Percentiles rank a stretch among this genome's conserved stretches.
These are phyloP conservation scores for Dactylellina parvicollis DNA, from an alignment of 2,329 filamentous ascomycete species.

Conservation along the genomic window DNA sequence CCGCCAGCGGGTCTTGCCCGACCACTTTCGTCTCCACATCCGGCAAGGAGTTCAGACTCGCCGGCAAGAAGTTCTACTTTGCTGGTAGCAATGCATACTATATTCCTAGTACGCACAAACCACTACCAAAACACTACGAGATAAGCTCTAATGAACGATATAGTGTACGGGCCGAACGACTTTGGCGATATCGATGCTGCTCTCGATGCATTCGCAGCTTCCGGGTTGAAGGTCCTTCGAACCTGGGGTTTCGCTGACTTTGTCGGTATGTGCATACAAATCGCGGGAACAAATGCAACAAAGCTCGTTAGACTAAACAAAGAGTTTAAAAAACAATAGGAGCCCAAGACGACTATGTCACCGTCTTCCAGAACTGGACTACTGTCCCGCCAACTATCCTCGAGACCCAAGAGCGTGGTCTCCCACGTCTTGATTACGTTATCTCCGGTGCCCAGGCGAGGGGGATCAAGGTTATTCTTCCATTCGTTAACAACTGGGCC, in stretches of 20 bases:
- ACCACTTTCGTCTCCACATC: conserved; percentile 55
- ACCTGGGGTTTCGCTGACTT: conserved; percentile 73
- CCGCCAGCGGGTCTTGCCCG: conserved; percentile 46
- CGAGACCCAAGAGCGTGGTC: conserved; percentile 59
- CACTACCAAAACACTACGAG: not conserved
- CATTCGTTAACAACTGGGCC: conserved; percentile 75
- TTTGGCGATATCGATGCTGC: conserved; percentile 67
- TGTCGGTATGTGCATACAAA: conserved; percentile 15
- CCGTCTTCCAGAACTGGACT: conserved; percentile 51
- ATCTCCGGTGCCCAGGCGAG: conserved; percentile 70
- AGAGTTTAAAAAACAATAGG: conserved; percentile 2
- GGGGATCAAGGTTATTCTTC: conserved; percentile 72
- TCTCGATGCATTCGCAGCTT: conserved; percentile 64
- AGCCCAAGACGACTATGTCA: conserved; percentile 50
- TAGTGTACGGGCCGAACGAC: conserved; percentile 52
- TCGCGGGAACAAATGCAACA: not conserved
- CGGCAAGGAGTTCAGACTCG: conserved; percentile 55
- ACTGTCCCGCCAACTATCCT: conserved; percentile 46
- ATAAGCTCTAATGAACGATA: not conserved
- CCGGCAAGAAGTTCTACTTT: conserved; percentile 57
- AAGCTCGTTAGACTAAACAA: conserved; percentile 12
- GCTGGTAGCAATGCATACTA: conserved; percentile 55
- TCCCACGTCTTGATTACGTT: conserved; percentile 73
- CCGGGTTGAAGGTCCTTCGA: conserved; percentile 69
- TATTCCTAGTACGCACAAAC: conserved; percentile 40